Percentiles rank a stretch among this genome's conserved stretches.
phyloP scores from a whole-genome alignment of 305 asterid genomes.

The Fraxinus baroniana region DNA sequence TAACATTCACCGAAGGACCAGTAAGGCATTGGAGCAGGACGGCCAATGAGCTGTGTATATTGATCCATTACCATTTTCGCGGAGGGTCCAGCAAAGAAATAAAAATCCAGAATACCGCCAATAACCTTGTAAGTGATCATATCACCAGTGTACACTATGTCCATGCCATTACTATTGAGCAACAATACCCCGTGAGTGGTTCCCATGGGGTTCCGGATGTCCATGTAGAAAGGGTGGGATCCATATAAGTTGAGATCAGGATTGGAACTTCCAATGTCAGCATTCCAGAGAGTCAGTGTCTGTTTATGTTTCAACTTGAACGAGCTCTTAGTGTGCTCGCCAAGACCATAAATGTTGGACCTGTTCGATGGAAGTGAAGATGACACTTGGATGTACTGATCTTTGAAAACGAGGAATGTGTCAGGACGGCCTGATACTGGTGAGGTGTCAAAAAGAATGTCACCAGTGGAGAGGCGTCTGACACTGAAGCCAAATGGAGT shows the following conservation, averaged over 20 bases:
- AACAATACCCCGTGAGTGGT: conserved; percentile 42
- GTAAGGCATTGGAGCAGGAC: conserved; percentile 53
- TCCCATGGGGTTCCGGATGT: conserved; percentile 38
- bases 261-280: conserved; percentile 38
- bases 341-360: conserved; percentile 41
- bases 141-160: conserved; percentile 40
- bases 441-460: conserved; percentile 40
- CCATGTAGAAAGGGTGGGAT: conserved; percentile 53
- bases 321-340: conserved; percentile 49
- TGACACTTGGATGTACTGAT: conserved; percentile 48
- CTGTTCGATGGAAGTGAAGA: conserved; percentile 34
- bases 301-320: conserved; percentile 39
- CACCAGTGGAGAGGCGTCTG: conserved; percentile 35
- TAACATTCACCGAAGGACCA: conserved; percentile 54
- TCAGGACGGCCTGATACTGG: conserved; percentile 19
- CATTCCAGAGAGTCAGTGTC: conserved; percentile 48
- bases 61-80: conserved; percentile 47
- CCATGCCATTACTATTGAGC: conserved; percentile 56
- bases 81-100: conserved; percentile 44
- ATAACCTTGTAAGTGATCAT: conserved; percentile 48
- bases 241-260: conserved; percentile 46
- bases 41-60: conserved; percentile 48
- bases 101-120: conserved; percentile 49
- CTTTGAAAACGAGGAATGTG: conserved; percentile 43
- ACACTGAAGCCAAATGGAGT: conserved; percentile 42